Conservation (phyloP, 2,329 filamentous ascomycete species). For the Dendrostoma leiphaemia region DNA sequence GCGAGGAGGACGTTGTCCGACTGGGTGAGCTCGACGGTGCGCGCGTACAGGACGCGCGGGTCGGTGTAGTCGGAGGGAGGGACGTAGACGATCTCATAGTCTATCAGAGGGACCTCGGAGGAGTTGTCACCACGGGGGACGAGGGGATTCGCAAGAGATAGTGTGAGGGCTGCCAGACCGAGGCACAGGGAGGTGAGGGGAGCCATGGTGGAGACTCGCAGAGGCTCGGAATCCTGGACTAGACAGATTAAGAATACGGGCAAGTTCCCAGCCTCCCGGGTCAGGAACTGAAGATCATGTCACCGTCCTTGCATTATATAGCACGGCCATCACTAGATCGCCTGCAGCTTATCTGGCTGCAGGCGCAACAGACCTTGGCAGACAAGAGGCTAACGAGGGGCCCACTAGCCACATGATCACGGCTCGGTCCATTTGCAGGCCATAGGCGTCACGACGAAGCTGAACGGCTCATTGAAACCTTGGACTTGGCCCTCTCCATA, state of each 20-base stretch:
- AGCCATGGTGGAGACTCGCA: neutral
- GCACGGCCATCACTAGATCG: neutral
- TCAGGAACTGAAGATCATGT: neutral
- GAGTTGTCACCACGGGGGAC: neutral
- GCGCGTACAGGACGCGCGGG: conserved; percentile 43
- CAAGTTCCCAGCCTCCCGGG: neutral
- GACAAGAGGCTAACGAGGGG: neutral
- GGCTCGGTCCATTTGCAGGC: conserved; percentile 1
- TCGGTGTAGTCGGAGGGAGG: conserved; percentile 43
- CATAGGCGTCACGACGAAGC: neutral
- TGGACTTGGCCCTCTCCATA: neutral
- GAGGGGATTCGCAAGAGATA: conserved; percentile 18
- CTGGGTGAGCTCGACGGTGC: conserved; percentile 41
- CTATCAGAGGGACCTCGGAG: conserved; percentile 6
- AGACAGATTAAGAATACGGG: conserved; percentile 24
- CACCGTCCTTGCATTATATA: neutral
- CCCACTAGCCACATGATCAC: neutral
- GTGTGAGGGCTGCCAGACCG: conserved; percentile 22
- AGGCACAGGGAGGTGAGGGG: conserved; percentile 23
- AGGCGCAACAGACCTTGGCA: neutral
- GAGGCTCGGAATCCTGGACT: no score
- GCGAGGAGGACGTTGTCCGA: conserved; percentile 45
- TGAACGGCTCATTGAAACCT: neutral
- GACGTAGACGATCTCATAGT: conserved; percentile 36
- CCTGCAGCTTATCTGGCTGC: conserved; percentile 1